These are phyloP conservation scores for Phytophthora pinifolia DNA, from an alignment of 352 stramenopile genomes.

Conservation along the genomic window DNA sequence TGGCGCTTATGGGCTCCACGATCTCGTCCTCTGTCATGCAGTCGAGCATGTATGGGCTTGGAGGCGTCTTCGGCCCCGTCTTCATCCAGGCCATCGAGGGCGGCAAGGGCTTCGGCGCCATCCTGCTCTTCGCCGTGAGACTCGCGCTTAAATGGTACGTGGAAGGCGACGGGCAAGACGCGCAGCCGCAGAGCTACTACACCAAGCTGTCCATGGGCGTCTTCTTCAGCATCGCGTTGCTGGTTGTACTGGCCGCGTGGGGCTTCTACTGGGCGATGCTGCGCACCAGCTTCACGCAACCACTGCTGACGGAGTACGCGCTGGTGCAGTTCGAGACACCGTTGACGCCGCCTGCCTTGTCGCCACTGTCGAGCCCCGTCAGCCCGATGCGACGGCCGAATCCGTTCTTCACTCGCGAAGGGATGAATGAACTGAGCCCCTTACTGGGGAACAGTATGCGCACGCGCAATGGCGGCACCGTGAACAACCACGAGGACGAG, in stretches of 20 bases:
- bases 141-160: conserved; percentile 62
- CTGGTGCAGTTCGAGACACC: conserved; percentile 68
- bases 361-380: conserved; percentile 47
- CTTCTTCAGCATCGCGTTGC: conserved; percentile 66
- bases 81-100: conserved; percentile 83
- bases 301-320: conserved; percentile 66
- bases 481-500: conserved; percentile 21
- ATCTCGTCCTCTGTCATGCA: conserved; percentile 70
- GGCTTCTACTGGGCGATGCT: conserved; percentile 50
- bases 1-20: conserved; percentile 65
- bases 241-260: conserved; percentile 57
- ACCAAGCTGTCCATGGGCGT: conserved; percentile 53
- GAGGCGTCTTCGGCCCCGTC: conserved; percentile 70
- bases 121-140: conserved; percentile 67
- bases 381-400: conserved; percentile 23
- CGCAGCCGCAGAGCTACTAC: conserved; percentile 16
- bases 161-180: conserved; percentile 9
- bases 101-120: conserved; percentile 76
- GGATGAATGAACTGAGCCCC: conserved; percentile 46
- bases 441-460: conserved; percentile 37
- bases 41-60: conserved; percentile 72
- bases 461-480: conserved; percentile 16
- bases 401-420: conserved; percentile 17
- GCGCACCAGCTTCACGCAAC: conserved; percentile 58
- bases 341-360: conserved; percentile 47